These are phyloP conservation scores for Aspergillus viridinutans DNA, from an alignment of 2,329 filamentous ascomycete genomes.

Conservation along the genomic window DNA sequence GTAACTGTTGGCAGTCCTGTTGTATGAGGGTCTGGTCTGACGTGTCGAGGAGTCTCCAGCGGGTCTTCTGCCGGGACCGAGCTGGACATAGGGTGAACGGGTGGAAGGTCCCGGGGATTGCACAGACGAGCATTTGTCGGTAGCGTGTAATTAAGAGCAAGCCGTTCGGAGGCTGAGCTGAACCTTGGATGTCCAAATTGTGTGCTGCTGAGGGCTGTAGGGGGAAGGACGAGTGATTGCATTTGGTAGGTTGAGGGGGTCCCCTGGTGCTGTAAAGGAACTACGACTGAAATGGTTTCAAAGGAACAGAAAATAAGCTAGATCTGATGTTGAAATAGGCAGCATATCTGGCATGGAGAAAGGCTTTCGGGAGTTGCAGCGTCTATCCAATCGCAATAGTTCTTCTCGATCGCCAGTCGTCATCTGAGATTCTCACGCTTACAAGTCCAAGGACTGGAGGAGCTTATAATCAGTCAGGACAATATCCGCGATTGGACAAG, in stretches of 20 bases:
- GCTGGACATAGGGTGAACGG: slow-evolving; percentile 43
- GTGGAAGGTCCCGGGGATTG: slow-evolving; percentile 37
- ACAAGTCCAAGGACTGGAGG: slow-evolving; percentile 19
- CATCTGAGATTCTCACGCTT: slow-evolving; percentile 16
- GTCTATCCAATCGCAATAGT: slow-evolving; percentile 13
- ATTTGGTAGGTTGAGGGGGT: slow-evolving; percentile 24
- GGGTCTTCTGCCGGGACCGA: slow-evolving; percentile 36
- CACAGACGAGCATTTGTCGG: slow-evolving; percentile 36
- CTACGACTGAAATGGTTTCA: slow-evolving; percentile 13
- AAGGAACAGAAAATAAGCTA: slow-evolving; percentile 20
- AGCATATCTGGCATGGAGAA: slow-evolving; percentile 27
- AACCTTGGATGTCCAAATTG: slow-evolving; percentile 36
- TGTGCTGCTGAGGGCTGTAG: slow-evolving; percentile 32
- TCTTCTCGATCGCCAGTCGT: slow-evolving; percentile 24
- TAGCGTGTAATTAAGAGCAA: slow-evolving; percentile 31
- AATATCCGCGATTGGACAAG: slow-evolving; percentile 33
- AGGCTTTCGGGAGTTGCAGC: slow-evolving; percentile 4
- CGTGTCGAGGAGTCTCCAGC: slow-evolving; percentile 34
- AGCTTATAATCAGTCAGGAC: slow-evolving; percentile 33
- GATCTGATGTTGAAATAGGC: slow-evolving; percentile 14
- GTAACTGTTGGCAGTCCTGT: slow-evolving; percentile 18
- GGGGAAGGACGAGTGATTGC: slow-evolving; percentile 41
- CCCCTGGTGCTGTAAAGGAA: slow-evolving; percentile 7
- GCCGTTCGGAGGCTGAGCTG: slow-evolving; percentile 31
- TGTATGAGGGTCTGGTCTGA: slow-evolving; percentile 29